Evolutionary conservation across 441 rosid genomes (phyloP), one percentile per base, ranked within the genome.

Genomic region (Capsella rubella): DNA sequence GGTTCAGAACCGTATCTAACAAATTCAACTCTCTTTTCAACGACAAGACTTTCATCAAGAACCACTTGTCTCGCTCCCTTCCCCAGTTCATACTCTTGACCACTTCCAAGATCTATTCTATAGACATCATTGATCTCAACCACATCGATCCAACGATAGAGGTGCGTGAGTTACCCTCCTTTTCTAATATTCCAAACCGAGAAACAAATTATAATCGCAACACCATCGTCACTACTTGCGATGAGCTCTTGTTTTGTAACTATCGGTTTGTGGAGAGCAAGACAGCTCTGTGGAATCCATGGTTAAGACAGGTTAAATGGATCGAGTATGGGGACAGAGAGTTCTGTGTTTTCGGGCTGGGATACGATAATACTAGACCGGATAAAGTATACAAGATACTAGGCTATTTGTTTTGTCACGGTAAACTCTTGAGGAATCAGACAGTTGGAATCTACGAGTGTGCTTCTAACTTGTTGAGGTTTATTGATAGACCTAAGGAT

Each of bases 1-100:
- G 49, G 8, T 67, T 52, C 57, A 59, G 32, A 25, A 14, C 9
- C 32, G 57, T 75, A 3, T 59, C 57, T 37, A 37, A 52, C 34
- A 31, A 4, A 13, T 74, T 73, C 73, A 74, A 74, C 40, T 4
- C 62, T 59, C 25, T 74, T 59, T 51, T 67, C 18, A 11, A 2
- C 27, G 42, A 67, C 31, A 25, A 58, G 57, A 2, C 12, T 8
- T 75, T 67, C 73, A 0, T 57, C 58, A 57, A 47, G 2, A 57
- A 35, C 0, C 43, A 65, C 60, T 13, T 67, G 68, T 8, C 40
- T 25, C 49, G 21, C 5, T 6, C 27, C 18, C 68, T 21, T 67
- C 68, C 55, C 3, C 68, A 67, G 3, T 18, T 74, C 61, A 50
- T 74, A 6, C 4, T 67, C 25, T 0, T 50, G 6, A 51, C 68